Base-by-base conservation (phyloP, 768 basidiomycete genomes). In the Lactifluus volemus region DNA sequence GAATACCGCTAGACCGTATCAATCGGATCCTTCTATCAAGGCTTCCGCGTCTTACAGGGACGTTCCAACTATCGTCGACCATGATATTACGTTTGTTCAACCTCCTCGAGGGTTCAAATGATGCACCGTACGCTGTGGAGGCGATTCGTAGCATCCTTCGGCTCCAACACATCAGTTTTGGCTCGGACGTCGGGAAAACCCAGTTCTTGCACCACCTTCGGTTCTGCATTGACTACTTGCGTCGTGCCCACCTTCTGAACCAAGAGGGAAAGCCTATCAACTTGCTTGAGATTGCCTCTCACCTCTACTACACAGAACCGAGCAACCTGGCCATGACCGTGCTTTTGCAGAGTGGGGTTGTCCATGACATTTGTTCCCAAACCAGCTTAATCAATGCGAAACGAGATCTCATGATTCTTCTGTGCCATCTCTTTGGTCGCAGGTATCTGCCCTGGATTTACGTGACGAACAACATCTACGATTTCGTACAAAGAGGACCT, bases 171-270 rank as follows among this genome's bases (percentile, higher is more conserved):
- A 73, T 88, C 61, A 80, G 78, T 62, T 81, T 85, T 64, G 73
- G 76, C 41, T 85, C 83, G 2, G 74, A 80, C 4, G 74, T 78
- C 9, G 83, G 83, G 8, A 76, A 72, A 60, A 72, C 80, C 9
- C 84, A 88, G 65, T 71, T 87, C 15, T 68, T 84, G 21, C 85
- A 88, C 65, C 85, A 86, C 65, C 67, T 87, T 15, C 76, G 85
- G 25, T 89, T 89, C 74, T 81, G 79, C 60, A 82, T 89, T 52
- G 88, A 89, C 62, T 88, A 86, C 64, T 77, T 89, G 10, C 78
- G 84, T 41, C 81, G 84, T 5, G 70, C 78, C 5, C 74, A 79
- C 44, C 74, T 89, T 17, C 69, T 88, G 45, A 78, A 82, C 55
- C 71, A 71, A 39, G 68, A 71, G 17, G 88, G 87, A 17, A 77